phyloP scores from a whole-genome alignment of 495 filamentous ascomycete species.

The Penicillium silybi region DNA sequence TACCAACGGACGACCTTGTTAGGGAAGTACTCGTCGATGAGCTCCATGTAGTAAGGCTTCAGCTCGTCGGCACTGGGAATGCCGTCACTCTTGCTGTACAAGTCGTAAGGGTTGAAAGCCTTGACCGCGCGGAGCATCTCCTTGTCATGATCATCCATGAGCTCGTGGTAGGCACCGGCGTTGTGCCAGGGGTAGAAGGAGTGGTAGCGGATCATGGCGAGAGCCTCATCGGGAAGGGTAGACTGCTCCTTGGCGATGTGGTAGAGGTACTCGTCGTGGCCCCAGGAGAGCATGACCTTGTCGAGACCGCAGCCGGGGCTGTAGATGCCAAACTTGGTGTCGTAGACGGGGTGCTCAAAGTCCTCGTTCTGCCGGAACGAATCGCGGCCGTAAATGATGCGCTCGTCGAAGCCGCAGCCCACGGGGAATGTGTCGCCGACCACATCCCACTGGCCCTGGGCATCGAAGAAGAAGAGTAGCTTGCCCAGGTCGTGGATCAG shows the following conservation, averaged over 20 bases:
- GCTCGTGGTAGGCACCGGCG: slow-evolving; percentile 68
- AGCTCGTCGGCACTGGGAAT: slow-evolving; percentile 65
- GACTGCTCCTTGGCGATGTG: slow-evolving; percentile 76
- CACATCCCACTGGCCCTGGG: slow-evolving; percentile 85
- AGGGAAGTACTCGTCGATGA: slow-evolving; percentile 84
- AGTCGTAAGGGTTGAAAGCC: slow-evolving; percentile 87
- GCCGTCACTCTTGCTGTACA: slow-evolving; percentile 89
- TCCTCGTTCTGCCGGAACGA: slow-evolving; percentile 74
- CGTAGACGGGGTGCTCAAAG: slow-evolving; percentile 58
- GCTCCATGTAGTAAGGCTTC: slow-evolving; percentile 75
- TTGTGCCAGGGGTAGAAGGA: slow-evolving; percentile 89
- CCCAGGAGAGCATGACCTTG: slow-evolving; percentile 86
- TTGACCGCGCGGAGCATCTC: slow-evolving; percentile 73
- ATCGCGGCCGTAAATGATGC: slow-evolving; percentile 70
- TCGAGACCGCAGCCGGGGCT: slow-evolving; percentile 69
- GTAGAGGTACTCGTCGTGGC: slow-evolving; percentile 90
- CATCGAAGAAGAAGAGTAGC: slow-evolving; percentile 78
- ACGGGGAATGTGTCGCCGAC: slow-evolving; percentile 91
- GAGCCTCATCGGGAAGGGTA: slow-evolving; percentile 69
- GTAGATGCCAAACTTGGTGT: slow-evolving; percentile 75
- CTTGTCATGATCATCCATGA: slow-evolving; percentile 79
- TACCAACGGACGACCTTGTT: slow-evolving; percentile 75
- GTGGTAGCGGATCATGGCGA: slow-evolving; percentile 89
- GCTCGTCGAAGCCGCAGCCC: slow-evolving; percentile 73
- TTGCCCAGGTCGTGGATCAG: slow-evolving; percentile 91